Evolutionary conservation across 2,329 filamentous ascomycete genomes (phyloP), one percentile per base, ranked within the genome.

Genomic region (Aspergillus sp.): DNA sequence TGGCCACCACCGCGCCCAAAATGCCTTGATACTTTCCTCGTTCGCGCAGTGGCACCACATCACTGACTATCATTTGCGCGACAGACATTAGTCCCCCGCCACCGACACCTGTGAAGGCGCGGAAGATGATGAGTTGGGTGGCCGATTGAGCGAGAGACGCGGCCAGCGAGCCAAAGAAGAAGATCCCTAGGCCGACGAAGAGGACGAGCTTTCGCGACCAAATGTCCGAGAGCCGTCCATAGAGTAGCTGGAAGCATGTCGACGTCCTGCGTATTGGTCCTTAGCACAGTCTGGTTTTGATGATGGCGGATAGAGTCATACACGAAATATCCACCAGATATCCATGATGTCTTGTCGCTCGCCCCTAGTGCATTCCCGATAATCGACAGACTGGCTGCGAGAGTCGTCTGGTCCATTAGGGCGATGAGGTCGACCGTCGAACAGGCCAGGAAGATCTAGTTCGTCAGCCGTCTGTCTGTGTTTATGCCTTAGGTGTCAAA

Each of bases 231-330:
- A 82, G 58, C 0, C 79, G 72, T 26, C 81, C 81, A 58, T 83
- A 83, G 3, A 85, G 68, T 43, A 82, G 76, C 57, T 82, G 80
- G 55, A 82, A 84, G 8, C 75, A 76, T 0, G 81, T 83, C 7
- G 81, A 85, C 1, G 86, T 88, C 30, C 89, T 75, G 41, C 84
- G 64, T 50, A 85, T 32, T 9, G 30, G 30, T 32, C 30, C 0
- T 84, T 87, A 3, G 82, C 85, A 5, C 87, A 85, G 7, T 82
- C 83, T 32, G 30, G 41, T n/a, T 5, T 12, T 39, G 82, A 82
- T 86, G 86, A 62, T 86, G 79, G 1, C 81, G 84, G 1, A 82
- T 85, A 48, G 86, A 85, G 48, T 83, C 83, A 4, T 50, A 75
- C 74, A 80, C 74, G 57, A 79, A 80, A 44, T 78, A 80, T 9